Percentiles rank a stretch among this genome's conserved stretches.
Conservation (phyloP, 805 yeast genomes). For the Saccharomycopsis sp. region DNA sequence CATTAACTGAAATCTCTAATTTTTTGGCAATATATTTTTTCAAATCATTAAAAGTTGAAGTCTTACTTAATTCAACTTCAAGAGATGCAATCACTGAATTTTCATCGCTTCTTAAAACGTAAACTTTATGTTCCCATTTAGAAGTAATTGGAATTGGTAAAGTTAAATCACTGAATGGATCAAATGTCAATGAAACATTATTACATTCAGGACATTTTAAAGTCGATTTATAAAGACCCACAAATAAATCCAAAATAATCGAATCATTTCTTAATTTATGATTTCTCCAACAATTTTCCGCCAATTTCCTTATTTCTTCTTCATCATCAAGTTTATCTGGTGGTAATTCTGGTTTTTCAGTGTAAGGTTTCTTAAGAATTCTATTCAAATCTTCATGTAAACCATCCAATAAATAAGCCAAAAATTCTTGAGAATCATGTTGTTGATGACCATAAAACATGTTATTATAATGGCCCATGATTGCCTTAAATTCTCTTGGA, state of each 20-base stretch:
- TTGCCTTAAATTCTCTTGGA: constrained; percentile 72
- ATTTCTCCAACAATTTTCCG: constrained; percentile 71
- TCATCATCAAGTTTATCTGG: constrained; percentile 50
- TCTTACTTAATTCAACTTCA: constrained; percentile 67
- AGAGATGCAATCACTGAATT: constrained; percentile 41
- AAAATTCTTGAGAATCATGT: constrained; percentile 91
- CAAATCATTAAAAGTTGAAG: constrained; percentile 57
- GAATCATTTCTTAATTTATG: constrained; percentile 82
- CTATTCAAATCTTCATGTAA: constrained; percentile 90
- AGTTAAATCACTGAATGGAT: constrained; percentile 87
- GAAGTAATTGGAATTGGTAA: constrained; percentile 77
- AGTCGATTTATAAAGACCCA: constrained; percentile 87
- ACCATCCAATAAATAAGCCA: constrained; percentile 81
- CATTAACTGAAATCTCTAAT: constrained; percentile 22
- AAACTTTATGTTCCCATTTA: constrained; percentile 61
- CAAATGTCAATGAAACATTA: constrained; percentile 80
- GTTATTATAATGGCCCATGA: constrained; percentile 71
- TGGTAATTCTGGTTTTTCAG: constrained; percentile 76
- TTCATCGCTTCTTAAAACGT: constrained; percentile 46
- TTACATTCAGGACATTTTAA: constrained; percentile 80
- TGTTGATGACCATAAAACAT: constrained; percentile 78
- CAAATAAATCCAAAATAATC: constrained; percentile 74
- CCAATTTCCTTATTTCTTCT: constrained; percentile 51
- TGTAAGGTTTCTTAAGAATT: constrained; percentile 72
- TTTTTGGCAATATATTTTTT: constrained; percentile 52